Percentiles rank a stretch among this genome's conserved stretches.
These are phyloP conservation scores for Cercospora nicotianae DNA, from an alignment of 2,329 filamentous ascomycete genomes.

Conservation along the genomic window DNA sequence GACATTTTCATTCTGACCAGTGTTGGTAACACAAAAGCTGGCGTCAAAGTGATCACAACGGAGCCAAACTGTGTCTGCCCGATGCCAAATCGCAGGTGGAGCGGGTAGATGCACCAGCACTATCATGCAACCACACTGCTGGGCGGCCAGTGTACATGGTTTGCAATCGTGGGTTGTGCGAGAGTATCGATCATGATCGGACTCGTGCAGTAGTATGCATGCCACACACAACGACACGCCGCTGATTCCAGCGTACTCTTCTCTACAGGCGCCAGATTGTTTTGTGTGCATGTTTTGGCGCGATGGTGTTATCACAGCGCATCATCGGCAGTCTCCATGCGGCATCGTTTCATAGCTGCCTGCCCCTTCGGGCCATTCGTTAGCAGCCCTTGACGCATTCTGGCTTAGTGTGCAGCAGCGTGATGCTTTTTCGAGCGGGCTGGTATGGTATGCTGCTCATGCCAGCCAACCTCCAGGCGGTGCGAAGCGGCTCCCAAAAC, in stretches of 20 bases:
- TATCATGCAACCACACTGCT: background rate
- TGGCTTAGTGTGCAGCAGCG: background rate
- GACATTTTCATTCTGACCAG: background rate
- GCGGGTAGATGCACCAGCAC: background rate
- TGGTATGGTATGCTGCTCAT: background rate
- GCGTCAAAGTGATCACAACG: background rate
- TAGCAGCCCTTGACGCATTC: background rate
- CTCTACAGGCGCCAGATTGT: background rate
- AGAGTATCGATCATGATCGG: background rate
- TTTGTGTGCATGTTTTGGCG: background rate
- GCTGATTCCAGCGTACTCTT: background rate
- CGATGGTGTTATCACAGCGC: constrained; percentile 10
- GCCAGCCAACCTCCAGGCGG: constrained; percentile 6
- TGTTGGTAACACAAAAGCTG: background rate
- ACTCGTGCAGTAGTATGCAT: background rate
- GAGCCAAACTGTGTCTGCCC: background rate
- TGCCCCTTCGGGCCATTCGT: background rate
- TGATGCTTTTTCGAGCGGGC: constrained; percentile 1
- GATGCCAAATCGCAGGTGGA: background rate
- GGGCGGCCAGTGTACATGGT: background rate
- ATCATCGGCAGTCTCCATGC: constrained; percentile 9
- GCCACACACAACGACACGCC: background rate
- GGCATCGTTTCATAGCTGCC: background rate
- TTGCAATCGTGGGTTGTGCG: background rate
- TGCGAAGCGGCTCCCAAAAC: constrained; percentile 8